A percentile compares a stretch with the other conserved stretches of the same genome.
Evolutionary conservation across 305 asterid species (phyloP).

Genomic region (Fraxinus sp.): DNA sequence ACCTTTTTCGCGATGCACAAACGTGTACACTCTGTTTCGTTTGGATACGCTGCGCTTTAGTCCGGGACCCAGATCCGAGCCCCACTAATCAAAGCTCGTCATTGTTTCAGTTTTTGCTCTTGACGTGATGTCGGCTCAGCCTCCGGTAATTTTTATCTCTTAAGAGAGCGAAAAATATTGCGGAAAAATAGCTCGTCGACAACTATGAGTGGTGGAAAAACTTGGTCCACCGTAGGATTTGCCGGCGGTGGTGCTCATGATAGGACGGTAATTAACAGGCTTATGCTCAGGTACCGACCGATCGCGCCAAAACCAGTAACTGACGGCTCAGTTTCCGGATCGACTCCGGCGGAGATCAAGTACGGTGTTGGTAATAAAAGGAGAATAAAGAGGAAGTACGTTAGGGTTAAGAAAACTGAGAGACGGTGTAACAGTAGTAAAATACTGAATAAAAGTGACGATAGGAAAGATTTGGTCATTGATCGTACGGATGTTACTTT

Average conservation of each 20-base stretch:
- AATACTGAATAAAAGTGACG: not conserved
- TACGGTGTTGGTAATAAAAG: not conserved
- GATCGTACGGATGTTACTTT: not conserved
- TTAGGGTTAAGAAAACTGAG: conserved; percentile 27
- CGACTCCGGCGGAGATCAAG: not conserved
- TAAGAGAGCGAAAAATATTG: not conserved
- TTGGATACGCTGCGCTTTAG: conserved; percentile 38
- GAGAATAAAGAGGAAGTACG: conserved; percentile 32
- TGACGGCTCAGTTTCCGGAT: not conserved
- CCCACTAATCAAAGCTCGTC: conserved; percentile 27
- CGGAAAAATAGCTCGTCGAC: not conserved
- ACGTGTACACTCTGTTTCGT: conserved; percentile 30
- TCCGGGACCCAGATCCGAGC: conserved; percentile 31
- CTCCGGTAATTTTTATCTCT: not conserved
- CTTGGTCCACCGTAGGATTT: not conserved
- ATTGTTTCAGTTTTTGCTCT: conserved; percentile 18
- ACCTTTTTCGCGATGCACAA: conserved; percentile 21
- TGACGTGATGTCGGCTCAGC: conserved; percentile 19
- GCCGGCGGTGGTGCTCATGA: conserved; percentile 14
- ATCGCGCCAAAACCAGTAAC: conserved; percentile 32
- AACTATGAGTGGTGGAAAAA: conserved; percentile 16
- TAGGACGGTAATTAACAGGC: conserved; percentile 15
- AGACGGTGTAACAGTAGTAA: not conserved
- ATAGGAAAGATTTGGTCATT: not conserved
- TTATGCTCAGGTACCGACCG: conserved; percentile 31